Percentiles rank a stretch among this genome's conserved stretches.
Conservation (phyloP, 2,329 filamentous ascomycete genomes). For the Penicillium sp. region DNA sequence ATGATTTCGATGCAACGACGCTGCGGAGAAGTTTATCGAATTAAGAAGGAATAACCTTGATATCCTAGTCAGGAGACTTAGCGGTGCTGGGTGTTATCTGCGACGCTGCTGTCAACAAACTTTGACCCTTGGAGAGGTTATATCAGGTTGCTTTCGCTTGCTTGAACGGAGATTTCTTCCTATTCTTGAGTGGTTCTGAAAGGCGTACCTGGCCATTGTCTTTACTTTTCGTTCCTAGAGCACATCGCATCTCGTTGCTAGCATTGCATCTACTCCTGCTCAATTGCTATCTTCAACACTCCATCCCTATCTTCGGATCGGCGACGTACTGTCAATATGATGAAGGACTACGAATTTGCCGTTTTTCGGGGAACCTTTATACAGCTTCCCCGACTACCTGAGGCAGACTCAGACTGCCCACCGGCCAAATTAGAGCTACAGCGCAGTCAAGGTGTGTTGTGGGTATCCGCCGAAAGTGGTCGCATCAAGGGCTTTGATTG, state of each 20-base stretch:
- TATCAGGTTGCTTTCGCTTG: background rate
- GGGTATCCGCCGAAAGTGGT: constrained; percentile 14
- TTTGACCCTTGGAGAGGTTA: background rate
- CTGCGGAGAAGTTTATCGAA: constrained; percentile 3
- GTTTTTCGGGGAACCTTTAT: constrained; percentile 68
- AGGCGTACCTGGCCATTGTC: too few species aligned
- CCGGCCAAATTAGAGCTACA: constrained; percentile 52
- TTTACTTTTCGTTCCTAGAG: too few species aligned
- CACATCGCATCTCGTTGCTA: too few species aligned
- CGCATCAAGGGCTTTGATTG: constrained; percentile 31
- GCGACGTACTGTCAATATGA: constrained; percentile 5
- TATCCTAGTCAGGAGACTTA: background rate
- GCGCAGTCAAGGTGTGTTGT: constrained; percentile 52
- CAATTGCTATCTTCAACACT: too few species aligned
- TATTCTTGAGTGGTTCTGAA: too few species aligned
- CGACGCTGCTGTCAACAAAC: background rate
- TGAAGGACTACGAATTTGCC: constrained; percentile 28
- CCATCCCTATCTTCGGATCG: constrained; percentile 11
- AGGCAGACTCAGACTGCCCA: background rate
- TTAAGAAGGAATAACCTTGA: constrained; percentile 15
- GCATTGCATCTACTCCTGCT: too few species aligned
- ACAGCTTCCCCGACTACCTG: constrained; percentile 51
- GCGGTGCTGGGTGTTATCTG: background rate
- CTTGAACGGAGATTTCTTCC: background rate
- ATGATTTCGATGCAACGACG: background rate